Conservation (phyloP, 176 grass and related monocot species). For the Oryza brachyantha region DNA sequence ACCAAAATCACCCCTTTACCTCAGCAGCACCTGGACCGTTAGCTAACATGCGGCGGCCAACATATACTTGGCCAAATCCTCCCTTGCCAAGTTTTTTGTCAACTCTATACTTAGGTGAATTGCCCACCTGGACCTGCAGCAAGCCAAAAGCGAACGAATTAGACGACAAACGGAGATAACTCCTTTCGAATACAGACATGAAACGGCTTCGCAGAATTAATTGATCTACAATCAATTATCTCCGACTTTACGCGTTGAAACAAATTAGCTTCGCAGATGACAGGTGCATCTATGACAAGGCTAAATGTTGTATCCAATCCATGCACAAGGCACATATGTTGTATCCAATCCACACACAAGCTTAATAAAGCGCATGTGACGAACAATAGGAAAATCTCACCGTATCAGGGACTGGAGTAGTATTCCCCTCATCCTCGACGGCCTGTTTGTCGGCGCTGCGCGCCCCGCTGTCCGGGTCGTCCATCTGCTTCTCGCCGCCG, state of each 20-base stretch:
- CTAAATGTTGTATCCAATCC: not conserved
- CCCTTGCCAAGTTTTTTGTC: slow-evolving; percentile 91
- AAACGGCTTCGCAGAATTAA: not conserved
- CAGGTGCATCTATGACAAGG: no score
- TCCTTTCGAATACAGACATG: not conserved
- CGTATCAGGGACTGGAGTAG: slow-evolving; percentile 75
- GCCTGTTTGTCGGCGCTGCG: slow-evolving; percentile 59
- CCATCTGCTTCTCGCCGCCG: slow-evolving; percentile 58
- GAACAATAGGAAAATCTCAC: slow-evolving; percentile 41
- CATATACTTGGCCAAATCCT: slow-evolving; percentile 99
- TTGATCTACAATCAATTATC: not conserved
- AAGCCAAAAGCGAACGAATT: not conserved
- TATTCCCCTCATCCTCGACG: slow-evolving; percentile 57
- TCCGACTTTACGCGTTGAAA: not conserved
- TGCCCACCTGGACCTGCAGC: slow-evolving; percentile 77
- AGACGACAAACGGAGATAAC: slow-evolving; percentile 10
- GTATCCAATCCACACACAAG: not conserved
- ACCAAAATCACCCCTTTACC: slow-evolving; percentile 44
- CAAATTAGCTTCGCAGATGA: no score
- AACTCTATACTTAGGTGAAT: slow-evolving; percentile 85
- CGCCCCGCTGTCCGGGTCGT: slow-evolving; percentile 50
- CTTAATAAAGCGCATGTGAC: not conserved
- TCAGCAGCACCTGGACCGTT: slow-evolving; percentile 59
- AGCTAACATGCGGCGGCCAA: slow-evolving; percentile 65
- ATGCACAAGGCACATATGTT: not conserved